A percentile compares a stretch with the other conserved stretches of the same genome.
Conservation (phyloP, 2,329 filamentous ascomycete genomes). For the Colletotrichum tropicale region DNA sequence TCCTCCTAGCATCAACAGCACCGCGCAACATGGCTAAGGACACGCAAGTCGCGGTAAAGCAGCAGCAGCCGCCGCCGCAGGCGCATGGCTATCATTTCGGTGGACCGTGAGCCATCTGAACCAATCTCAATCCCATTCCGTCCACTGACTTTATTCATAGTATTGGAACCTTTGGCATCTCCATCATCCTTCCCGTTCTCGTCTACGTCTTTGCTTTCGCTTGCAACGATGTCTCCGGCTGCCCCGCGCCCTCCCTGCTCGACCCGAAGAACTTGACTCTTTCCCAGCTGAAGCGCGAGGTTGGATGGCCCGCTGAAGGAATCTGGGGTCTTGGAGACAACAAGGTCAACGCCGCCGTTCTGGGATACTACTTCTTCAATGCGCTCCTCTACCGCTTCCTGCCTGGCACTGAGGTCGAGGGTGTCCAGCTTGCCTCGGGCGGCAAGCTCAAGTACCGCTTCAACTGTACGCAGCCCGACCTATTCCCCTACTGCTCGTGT, state of each 20-base stretch:
- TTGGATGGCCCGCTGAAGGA: conserved; percentile 80
- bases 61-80: conserved; percentile 23
- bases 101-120: conserved; percentile 48
- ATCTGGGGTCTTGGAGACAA: conserved; percentile 73
- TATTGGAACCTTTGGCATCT: conserved; percentile 74
- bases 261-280: conserved; percentile 74
- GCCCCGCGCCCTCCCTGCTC: conserved; percentile 82
- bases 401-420: conserved; percentile 74
- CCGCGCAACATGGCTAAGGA: conserved; percentile 34
- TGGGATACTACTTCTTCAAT: conserved; percentile 81
- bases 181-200: conserved; percentile 79
- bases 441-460: conserved; percentile 83
- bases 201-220: conserved; percentile 82
- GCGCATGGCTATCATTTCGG: conserved; percentile 56
- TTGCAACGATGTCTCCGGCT: conserved; percentile 93
- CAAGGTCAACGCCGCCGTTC: conserved; percentile 69
- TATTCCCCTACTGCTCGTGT: not conserved
- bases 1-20: not conserved
- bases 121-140: too few relatives aligned
- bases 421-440: conserved; percentile 71
- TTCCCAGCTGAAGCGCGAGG: conserved; percentile 76
- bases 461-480: conserved; percentile 58
- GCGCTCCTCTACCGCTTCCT: conserved; percentile 77
- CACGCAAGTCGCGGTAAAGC: conserved; percentile 28
- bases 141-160: not conserved